phyloP scores from a whole-genome alignment of 805 yeast genomes.

The Soucietia sequanensis region DNA sequence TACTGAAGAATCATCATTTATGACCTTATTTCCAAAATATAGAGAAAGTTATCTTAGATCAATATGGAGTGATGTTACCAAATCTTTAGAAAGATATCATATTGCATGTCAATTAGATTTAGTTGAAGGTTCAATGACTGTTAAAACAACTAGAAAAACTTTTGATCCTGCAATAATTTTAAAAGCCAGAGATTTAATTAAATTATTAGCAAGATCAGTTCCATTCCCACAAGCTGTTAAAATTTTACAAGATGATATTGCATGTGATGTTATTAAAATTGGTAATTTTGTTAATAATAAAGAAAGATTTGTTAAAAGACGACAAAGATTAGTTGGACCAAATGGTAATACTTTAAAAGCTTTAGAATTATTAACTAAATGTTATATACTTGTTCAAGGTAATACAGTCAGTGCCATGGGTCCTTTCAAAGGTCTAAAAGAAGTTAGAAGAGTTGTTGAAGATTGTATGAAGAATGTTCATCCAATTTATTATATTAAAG shows the following conservation, averaged over 20 bases:
- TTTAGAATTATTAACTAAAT: slow-evolving; percentile 88
- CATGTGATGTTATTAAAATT: slow-evolving; percentile 95
- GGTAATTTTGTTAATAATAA: slow-evolving; percentile 86
- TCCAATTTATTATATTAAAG: slow-evolving; percentile 97
- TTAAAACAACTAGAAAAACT: slow-evolving; percentile 91
- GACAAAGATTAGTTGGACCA: slow-evolving; percentile 96
- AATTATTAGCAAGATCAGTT: slow-evolving; percentile 90
- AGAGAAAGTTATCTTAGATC: slow-evolving; percentile 87
- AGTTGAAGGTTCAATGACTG: slow-evolving; percentile 97
- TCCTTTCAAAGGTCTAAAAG: slow-evolving; percentile 88
- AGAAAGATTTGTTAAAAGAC: slow-evolving; percentile 90
- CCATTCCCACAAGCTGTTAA: slow-evolving; percentile 96
- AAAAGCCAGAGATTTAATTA: slow-evolving; percentile 93
- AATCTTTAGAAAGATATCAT: slow-evolving; percentile 67
- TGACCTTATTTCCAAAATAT: slow-evolving; percentile 94
- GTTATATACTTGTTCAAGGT: slow-evolving; percentile 96
- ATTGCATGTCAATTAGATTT: slow-evolving; percentile 83
- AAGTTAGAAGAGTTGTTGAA: slow-evolving; percentile 89
- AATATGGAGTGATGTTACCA: slow-evolving; percentile 92
- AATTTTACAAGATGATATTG: slow-evolving; percentile 85
- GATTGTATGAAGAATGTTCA: slow-evolving; percentile 97
- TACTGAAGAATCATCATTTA: slow-evolving; percentile 93
- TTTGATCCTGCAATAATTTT: slow-evolving; percentile 91
- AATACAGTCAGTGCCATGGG: slow-evolving; percentile 98
- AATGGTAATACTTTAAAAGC: slow-evolving; percentile 96